Conservation (phyloP, 371 early-diverging fungal genomes). For the Lichtheimia ornata region DNA sequence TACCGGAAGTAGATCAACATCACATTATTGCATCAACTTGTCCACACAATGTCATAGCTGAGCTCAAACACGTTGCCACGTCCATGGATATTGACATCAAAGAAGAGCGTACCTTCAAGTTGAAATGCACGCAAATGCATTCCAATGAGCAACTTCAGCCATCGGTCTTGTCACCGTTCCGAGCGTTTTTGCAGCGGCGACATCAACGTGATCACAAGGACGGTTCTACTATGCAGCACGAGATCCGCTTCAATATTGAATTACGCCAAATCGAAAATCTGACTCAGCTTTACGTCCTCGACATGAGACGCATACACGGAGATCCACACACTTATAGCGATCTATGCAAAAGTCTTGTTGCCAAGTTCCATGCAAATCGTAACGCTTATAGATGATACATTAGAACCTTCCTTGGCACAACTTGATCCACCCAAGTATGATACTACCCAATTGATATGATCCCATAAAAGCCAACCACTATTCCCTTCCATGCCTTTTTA, state of each 20-base stretch:
- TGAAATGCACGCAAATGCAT: conserved; percentile 55
- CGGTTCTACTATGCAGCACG: conserved; percentile 16
- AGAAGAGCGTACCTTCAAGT: conserved; percentile 72
- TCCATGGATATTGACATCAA: conserved; percentile 73
- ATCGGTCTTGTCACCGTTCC: not conserved
- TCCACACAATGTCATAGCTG: conserved; percentile 70
- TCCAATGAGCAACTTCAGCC: no score
- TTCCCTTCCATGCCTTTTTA: no score
- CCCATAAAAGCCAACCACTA: no score
- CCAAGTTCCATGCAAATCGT: no score
- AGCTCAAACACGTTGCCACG: conserved; percentile 65
- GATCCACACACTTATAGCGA: no score
- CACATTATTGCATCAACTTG: conserved; percentile 17
- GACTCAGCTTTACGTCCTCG: conserved; percentile 85
- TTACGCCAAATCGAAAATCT: conserved; percentile 89
- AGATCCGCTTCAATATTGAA: conserved; percentile 85
- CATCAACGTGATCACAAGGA: conserved; percentile 8
- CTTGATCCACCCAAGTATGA: no score
- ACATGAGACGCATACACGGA: conserved; percentile 87
- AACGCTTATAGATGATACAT: no score
- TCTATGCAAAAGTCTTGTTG: no score
- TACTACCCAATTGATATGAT: no score
- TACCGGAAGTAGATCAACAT: no score
- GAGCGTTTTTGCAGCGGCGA: not conserved
- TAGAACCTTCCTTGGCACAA: no score